These are phyloP conservation scores for Udeniomyces megalosporus DNA, from an alignment of 768 basidiomycete species.

Conservation along the genomic window DNA sequence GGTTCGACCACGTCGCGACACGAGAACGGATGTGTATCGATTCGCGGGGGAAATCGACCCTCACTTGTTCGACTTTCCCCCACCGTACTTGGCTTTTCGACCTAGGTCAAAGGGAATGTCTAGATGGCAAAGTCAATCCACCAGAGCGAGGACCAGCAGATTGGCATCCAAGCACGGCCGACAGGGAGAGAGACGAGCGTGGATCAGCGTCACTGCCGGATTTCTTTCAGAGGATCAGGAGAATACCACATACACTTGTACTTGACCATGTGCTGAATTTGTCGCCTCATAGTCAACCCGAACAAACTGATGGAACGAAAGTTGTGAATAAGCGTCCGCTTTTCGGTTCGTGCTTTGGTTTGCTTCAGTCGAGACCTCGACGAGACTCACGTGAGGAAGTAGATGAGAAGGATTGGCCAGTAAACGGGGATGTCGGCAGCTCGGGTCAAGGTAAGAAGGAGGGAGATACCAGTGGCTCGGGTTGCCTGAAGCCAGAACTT, in stretches of 20 bases:
- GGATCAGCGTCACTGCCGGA: no score
- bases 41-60: no score
- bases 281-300: slow-evolving; percentile 15
- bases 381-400: slow-evolving; percentile 63
- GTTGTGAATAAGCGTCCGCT: not conserved
- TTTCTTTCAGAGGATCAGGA: not conserved
- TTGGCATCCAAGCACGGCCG: not conserved
- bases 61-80: not conserved
- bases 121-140: not conserved
- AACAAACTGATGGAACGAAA: slow-evolving; percentile 4
- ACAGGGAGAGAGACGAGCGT: not conserved
- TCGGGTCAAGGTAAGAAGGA: slow-evolving; percentile 64
- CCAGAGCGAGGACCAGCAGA: not conserved
- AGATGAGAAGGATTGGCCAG: slow-evolving; percentile 95
- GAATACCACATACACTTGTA: slow-evolving; percentile 46
- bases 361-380: not conserved
- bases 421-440: slow-evolving; percentile 93
- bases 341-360: not conserved
- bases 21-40: no score
- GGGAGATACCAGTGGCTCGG: slow-evolving; percentile 64
- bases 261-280: slow-evolving; percentile 85
- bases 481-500: slow-evolving; percentile 67
- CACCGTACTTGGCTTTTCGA: slow-evolving; percentile 13
- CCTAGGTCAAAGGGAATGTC: slow-evolving; percentile 17
- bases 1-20: no score